Evolutionary conservation across 129 eudicot species (phyloP).

Genomic region (Saussurea involucrata): DNA sequence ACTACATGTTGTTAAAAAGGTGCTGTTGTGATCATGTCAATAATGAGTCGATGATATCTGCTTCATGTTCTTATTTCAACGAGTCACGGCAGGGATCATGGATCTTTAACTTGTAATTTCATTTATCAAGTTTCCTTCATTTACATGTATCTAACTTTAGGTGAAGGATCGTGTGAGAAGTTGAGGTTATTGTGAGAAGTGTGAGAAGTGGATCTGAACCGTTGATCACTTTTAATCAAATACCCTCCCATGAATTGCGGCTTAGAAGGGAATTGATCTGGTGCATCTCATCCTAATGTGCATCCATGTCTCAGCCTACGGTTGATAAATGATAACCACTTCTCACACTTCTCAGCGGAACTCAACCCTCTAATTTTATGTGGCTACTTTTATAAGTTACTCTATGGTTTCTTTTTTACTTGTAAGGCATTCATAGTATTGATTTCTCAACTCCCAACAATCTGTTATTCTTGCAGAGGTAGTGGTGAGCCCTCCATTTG

Average conservation of each 20-base stretch:
- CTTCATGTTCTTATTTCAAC: neutral
- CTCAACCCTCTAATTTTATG: too few relatives aligned
- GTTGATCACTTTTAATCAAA: too few relatives aligned
- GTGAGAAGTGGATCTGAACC: too few relatives aligned
- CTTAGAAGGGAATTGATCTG: too few relatives aligned
- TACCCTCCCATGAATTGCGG: too few relatives aligned
- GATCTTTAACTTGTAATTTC: neutral
- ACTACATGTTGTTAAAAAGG: neutral
- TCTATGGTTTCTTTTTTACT: neutral
- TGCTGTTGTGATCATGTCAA: neutral
- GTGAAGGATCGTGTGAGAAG: too few relatives aligned
- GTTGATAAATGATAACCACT: too few relatives aligned
- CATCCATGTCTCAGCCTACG: too few relatives aligned
- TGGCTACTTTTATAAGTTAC: neutral
- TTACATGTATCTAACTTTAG: neutral
- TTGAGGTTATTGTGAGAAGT: too few relatives aligned
- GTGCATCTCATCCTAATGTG: too few relatives aligned
- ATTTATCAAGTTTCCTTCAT: neutral
- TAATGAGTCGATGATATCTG: neutral
- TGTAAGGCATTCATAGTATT: neutral
- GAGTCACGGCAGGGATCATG: neutral
- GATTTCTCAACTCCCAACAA: neutral
- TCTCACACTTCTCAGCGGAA: too few relatives aligned
- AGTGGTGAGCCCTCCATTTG: slow-evolving; percentile 92
- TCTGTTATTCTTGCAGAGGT: slow-evolving; percentile 63